Evolutionary conservation across 306 rosid genomes (phyloP).

Genomic region (Castanospermum australe): DNA sequence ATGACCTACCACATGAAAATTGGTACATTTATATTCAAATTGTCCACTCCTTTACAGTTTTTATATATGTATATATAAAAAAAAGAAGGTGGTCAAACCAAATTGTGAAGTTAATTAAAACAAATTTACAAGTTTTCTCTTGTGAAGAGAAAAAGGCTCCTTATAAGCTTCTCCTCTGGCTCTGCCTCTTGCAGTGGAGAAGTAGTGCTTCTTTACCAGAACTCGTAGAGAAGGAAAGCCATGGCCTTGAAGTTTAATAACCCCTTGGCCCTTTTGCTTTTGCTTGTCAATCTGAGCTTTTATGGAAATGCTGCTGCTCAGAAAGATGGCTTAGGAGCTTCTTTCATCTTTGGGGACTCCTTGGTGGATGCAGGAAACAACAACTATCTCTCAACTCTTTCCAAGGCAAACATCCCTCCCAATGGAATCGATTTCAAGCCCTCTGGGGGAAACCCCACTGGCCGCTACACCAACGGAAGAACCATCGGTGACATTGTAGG

Average conservation of each 20-base stretch:
- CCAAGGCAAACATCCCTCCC: conserved; percentile 64
- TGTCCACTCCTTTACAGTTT: background rate
- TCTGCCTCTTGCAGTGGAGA: background rate
- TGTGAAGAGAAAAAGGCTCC: background rate
- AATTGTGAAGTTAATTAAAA: conserved; percentile 21
- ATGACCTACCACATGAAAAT: conserved; percentile 59
- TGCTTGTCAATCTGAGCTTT: conserved; percentile 20
- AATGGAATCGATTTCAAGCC: conserved; percentile 76
- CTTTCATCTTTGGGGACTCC: conserved; percentile 85
- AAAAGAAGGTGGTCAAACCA: conserved; percentile 43
- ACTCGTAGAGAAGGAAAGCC: conserved; percentile 7
- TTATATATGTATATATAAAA: background rate
- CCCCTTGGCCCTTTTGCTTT: conserved; percentile 13
- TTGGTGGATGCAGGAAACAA: conserved; percentile 86
- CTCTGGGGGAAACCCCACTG: conserved; percentile 72
- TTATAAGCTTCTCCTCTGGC: background rate
- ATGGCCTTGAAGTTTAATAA: conserved; percentile 23
- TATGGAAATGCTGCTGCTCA: conserved; percentile 38
- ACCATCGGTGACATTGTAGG: conserved; percentile 77
- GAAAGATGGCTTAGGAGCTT: conserved; percentile 49
- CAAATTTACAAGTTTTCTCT: conserved; percentile 31
- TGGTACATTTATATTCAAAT: conserved; percentile 1
- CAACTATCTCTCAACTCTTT: conserved; percentile 65
- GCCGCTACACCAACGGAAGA: conserved; percentile 83
- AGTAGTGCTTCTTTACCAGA: background rate